Percentiles rank a stretch among this genome's conserved stretches.
Conservation (phyloP, 805 yeast genomes). For the Priceomyces medius region DNA sequence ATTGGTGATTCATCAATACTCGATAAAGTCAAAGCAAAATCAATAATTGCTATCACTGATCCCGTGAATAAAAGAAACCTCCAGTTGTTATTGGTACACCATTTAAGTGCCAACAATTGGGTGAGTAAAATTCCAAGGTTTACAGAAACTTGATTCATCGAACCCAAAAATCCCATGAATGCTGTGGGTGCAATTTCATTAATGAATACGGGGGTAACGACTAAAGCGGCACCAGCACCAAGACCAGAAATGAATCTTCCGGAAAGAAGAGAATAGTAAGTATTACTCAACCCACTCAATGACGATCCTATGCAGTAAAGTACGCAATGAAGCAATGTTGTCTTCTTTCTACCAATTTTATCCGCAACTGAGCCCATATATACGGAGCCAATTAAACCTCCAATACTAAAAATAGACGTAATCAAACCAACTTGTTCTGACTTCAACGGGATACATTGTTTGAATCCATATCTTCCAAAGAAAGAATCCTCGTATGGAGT, state of each 20-base stretch:
- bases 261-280: conserved; percentile 43
- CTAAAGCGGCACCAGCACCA: conserved; percentile 86
- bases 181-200: conserved; percentile 74
- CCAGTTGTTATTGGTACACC: conserved; percentile 72
- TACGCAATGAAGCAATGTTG: conserved; percentile 51
- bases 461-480: conserved; percentile 39
- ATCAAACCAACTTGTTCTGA: conserved; percentile 65
- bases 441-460: conserved; percentile 57
- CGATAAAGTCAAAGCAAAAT: conserved; percentile 39
- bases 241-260: conserved; percentile 82
- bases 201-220: conserved; percentile 78
- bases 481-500: conserved; percentile 35
- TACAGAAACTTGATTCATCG: conserved; percentile 84
- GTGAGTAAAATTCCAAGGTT: conserved; percentile 83
- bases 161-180: conserved; percentile 75
- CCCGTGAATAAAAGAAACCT: conserved; percentile 67
- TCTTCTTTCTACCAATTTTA: conserved; percentile 57
- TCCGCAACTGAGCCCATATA: conserved; percentile 67
- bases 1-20: conserved; percentile 75
- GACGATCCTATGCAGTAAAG: conserved; percentile 62
- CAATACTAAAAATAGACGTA: conserved; percentile 78
- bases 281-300: conserved; percentile 51
- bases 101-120: conserved; percentile 67
- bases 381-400: conserved; percentile 77
- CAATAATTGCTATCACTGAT: conserved; percentile 48